A percentile compares a stretch with the other conserved stretches of the same genome.
phyloP scores from a whole-genome alignment of 1,284 basidiomycete species.

The Sanghuangporus weigelae region DNA sequence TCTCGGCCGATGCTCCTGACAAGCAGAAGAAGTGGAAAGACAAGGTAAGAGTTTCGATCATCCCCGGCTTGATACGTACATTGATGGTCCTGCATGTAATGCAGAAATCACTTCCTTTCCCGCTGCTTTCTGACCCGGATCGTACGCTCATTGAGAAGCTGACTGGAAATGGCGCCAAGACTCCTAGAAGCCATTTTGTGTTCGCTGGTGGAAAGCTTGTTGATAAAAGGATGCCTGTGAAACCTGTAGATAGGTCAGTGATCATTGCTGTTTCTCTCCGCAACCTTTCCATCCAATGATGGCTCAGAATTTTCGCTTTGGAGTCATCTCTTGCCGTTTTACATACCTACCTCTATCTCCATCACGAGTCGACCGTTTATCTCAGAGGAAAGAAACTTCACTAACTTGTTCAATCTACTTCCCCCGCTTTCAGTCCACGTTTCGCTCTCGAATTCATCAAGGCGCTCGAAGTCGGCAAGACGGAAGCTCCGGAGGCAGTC shows the following conservation, averaged over 20 bases:
- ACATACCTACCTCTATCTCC: background rate
- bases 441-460: slow-evolving; percentile 41
- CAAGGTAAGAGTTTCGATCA: slow-evolving; percentile 46
- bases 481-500: background rate
- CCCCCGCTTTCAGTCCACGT: slow-evolving; percentile 26
- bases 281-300: background rate
- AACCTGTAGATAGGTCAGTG: slow-evolving; percentile 71
- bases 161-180: slow-evolving; percentile 75
- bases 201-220: slow-evolving; percentile 85
- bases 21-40: slow-evolving; percentile 82
- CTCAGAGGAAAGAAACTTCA: background rate
- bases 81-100: slow-evolving; percentile 25
- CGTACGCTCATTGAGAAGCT: slow-evolving; percentile 73
- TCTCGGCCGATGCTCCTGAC: slow-evolving; percentile 77
- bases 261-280: background rate
- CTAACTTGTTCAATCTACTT: background rate
- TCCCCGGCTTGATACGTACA: background rate
- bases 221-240: slow-evolving; percentile 78
- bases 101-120: slow-evolving; percentile 80
- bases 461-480: slow-evolving; percentile 16
- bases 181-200: slow-evolving; percentile 86
- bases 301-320: background rate
- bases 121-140: slow-evolving; percentile 84
- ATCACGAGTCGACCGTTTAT: background rate
- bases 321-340: background rate